These are phyloP conservation scores for Candida rishiriensis DNA, from an alignment of 805 yeast genomes.

Conservation along the genomic window DNA sequence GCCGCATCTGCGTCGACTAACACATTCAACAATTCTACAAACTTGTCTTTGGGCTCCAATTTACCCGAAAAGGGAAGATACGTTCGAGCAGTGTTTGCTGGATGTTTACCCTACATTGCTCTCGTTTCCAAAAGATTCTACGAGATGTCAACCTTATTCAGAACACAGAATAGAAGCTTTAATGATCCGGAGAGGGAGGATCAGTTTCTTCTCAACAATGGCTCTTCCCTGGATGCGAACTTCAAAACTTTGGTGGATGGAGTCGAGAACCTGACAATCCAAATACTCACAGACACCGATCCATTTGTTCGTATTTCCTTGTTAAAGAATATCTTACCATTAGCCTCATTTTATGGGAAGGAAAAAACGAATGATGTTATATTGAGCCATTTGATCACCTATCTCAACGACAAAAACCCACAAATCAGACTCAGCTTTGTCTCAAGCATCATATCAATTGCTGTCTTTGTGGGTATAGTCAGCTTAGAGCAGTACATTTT, in stretches of 20 bases:
- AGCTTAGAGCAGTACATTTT: constrained; percentile 83
- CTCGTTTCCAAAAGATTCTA: constrained; percentile 57
- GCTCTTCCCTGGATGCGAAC: constrained; percentile 32
- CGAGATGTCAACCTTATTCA: constrained; percentile 53
- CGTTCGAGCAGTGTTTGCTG: constrained; percentile 66
- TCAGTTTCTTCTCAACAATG: constrained; percentile 29
- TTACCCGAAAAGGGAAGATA: constrained; percentile 25
- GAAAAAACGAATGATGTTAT: constrained; percentile 86
- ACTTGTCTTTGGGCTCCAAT: background rate
- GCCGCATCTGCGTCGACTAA: constrained; percentile 9
- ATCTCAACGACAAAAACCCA: constrained; percentile 73
- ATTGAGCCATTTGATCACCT: constrained; percentile 86
- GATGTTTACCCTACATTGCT: constrained; percentile 70
- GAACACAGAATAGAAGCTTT: constrained; percentile 20
- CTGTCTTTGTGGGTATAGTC: constrained; percentile 75
- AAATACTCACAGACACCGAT: constrained; percentile 65
- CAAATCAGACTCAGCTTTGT: constrained; percentile 68
- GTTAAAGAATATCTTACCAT: constrained; percentile 63
- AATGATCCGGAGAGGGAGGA: constrained; percentile 44
- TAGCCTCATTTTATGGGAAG: constrained; percentile 79
- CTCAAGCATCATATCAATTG: constrained; percentile 63
- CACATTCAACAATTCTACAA: constrained; percentile 1
- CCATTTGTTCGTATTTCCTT: constrained; percentile 66
- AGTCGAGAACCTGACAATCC: constrained; percentile 62
- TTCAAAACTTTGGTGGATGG: constrained; percentile 43